Percentiles rank a stretch among this genome's conserved stretches.
These are phyloP conservation scores for Ganoderma meredithae DNA, from an alignment of 1,284 basidiomycete species.

Conservation along the genomic window DNA sequence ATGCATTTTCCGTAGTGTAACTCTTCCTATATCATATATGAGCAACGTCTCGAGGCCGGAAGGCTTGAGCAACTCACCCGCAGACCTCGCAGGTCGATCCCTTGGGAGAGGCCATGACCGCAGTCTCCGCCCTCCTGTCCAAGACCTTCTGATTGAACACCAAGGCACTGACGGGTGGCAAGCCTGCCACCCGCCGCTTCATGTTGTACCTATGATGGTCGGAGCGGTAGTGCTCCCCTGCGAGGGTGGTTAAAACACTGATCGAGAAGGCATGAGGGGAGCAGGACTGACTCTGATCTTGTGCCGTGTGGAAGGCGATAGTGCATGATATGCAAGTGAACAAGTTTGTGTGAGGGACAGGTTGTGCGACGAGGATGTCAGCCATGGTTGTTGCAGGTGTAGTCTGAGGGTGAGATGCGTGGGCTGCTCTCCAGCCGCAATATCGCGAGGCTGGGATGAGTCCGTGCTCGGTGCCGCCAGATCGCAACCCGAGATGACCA, in stretches of 20 bases:
- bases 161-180: constrained; percentile 85
- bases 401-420: background rate
- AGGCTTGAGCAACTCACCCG: constrained; percentile 60
- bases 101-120: constrained; percentile 69
- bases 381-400: constrained; percentile 20
- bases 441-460: background rate
- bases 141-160: constrained; percentile 94
- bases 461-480: background rate
- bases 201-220: constrained; percentile 99
- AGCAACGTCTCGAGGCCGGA: constrained; percentile 8
- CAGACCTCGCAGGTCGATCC: constrained; percentile 81
- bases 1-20: constrained; percentile 92
- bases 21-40: constrained; percentile 70
- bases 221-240: constrained; percentile 88
- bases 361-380: constrained; percentile 24
- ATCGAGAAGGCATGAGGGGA: background rate
- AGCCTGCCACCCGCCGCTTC: constrained; percentile 92
- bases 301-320: constrained; percentile 87
- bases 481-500: background rate
- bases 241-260: constrained; percentile 10
- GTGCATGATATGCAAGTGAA: constrained; percentile 95
- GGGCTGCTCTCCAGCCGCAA: too few species aligned
- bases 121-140: constrained; percentile 78
- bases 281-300: constrained; percentile 78
- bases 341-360: constrained; percentile 39